These are phyloP conservation scores for Coemansia sp. DNA, from an alignment of 192 early-diverging fungal genomes.

Conservation along the genomic window DNA sequence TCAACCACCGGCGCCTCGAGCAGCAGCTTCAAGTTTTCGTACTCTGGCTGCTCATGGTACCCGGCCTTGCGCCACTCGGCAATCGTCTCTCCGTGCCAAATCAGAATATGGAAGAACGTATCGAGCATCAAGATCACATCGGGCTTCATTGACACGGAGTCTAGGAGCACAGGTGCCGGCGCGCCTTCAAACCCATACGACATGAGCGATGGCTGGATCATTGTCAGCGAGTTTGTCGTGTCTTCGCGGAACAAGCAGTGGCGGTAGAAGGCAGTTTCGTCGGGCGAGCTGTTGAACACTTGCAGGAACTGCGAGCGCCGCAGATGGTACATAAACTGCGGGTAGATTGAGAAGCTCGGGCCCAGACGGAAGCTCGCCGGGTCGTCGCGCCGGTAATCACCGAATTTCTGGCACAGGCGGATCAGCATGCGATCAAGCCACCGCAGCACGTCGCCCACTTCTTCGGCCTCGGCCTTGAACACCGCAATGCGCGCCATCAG, in stretches of 20 bases:
- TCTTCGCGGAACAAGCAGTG: slow-evolving; percentile 95
- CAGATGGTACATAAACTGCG: slow-evolving; percentile 99
- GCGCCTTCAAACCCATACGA: slow-evolving; percentile 84
- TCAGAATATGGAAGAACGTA: slow-evolving; percentile 98
- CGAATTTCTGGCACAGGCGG: slow-evolving; percentile 96
- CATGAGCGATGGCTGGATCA: slow-evolving; percentile 98
- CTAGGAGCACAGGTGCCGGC: slow-evolving; percentile 89
- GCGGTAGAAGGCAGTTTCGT: slow-evolving; percentile 87
- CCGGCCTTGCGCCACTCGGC: slow-evolving; percentile 95
- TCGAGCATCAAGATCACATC: slow-evolving; percentile 91
- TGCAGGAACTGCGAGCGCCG: slow-evolving; percentile 96
- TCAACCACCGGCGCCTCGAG: slow-evolving; percentile 88
- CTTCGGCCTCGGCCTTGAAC: slow-evolving; percentile 96
- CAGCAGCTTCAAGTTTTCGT: slow-evolving; percentile 91
- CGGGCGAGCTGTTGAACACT: slow-evolving; percentile 98
- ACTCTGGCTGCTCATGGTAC: slow-evolving; percentile 93
- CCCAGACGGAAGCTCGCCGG: slow-evolving; percentile 85
- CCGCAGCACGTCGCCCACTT: slow-evolving; percentile 93
- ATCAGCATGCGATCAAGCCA: slow-evolving; percentile 99
- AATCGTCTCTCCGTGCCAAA: slow-evolving; percentile 98
- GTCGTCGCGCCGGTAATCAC: slow-evolving; percentile 94
- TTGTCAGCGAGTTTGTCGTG: slow-evolving; percentile 94
- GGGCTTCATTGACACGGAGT: slow-evolving; percentile 97
- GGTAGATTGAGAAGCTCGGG: slow-evolving; percentile 96
- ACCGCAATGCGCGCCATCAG: slow-evolving; percentile 96